Conservation (phyloP, 1,284 basidiomycete species). For the Taiwanofungus camphoratus region DNA sequence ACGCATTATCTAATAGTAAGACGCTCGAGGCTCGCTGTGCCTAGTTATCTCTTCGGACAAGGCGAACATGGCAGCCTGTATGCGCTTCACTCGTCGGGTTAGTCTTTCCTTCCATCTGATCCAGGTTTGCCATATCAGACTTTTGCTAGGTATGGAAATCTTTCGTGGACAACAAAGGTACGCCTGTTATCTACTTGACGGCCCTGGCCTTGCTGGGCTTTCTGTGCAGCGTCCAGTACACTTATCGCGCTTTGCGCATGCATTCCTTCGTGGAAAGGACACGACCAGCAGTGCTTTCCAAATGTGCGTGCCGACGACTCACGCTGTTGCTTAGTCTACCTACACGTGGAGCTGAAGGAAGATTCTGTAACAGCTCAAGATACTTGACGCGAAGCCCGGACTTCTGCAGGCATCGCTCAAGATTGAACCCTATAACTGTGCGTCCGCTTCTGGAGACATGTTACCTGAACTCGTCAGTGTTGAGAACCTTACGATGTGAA, state of each 20-base stretch:
- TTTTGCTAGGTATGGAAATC: constrained; percentile 70
- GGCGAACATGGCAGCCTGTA: constrained; percentile 50
- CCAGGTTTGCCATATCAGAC: too few species aligned
- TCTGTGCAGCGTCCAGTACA: not conserved
- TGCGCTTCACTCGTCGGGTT: constrained; percentile 61
- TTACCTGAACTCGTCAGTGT: not conserved
- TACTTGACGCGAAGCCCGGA: constrained; percentile 61
- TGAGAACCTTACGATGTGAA: not conserved
- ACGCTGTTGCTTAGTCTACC: not conserved
- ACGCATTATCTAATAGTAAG: too few species aligned
- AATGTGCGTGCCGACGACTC: constrained; percentile 41
- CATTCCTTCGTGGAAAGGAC: constrained; percentile 59
- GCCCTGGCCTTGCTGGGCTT: not conserved
- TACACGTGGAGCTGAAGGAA: not conserved
- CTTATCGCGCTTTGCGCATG: not conserved
- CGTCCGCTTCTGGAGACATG: constrained; percentile 20
- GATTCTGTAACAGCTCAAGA: constrained; percentile 46
- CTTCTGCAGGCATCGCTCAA: constrained; percentile 59
- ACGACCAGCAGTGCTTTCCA: constrained; percentile 74
- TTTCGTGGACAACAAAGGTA: constrained; percentile 70
- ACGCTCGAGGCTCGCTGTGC: too few species aligned
- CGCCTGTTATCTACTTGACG: constrained; percentile 10
- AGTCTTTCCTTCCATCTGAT: constrained; percentile 11
- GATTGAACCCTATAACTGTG: constrained; percentile 69
- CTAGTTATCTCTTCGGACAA: too few species aligned